Conservation (phyloP, 345 rosid species). For the Streptanthus diversifolius region DNA sequence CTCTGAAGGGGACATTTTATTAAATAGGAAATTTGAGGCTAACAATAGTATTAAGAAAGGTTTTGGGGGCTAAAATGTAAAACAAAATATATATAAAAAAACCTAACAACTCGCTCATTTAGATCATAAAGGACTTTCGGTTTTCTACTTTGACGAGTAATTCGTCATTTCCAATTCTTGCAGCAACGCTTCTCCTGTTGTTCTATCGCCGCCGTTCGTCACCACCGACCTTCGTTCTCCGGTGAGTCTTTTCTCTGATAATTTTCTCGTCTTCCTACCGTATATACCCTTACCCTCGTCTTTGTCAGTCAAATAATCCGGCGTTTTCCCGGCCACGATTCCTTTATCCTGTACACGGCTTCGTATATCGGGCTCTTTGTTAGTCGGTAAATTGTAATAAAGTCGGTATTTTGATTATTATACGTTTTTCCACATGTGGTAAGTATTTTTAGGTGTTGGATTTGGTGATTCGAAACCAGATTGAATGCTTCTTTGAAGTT, state of each 20-base stretch:
- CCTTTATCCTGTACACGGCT: background rate
- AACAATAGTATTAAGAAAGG: background rate
- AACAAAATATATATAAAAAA: background rate
- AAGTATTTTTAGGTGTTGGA: background rate
- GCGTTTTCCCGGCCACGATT: background rate
- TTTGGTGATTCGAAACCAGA: background rate
- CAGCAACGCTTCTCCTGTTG: background rate
- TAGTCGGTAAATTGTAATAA: background rate
- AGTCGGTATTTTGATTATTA: background rate
- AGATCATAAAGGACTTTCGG: background rate
- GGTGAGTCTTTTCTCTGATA: constrained; percentile 9
- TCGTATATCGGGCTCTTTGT: background rate
- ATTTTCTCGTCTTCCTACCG: background rate
- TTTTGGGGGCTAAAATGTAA: background rate
- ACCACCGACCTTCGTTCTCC: constrained; percentile 2
- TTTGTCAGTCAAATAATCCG: background rate
- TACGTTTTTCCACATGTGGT: background rate
- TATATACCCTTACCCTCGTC: background rate
- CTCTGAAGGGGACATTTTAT: background rate
- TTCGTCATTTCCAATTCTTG: background rate
- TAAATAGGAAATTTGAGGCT: background rate
- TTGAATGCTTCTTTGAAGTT: background rate
- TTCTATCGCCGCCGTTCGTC: background rate
- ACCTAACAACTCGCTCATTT: background rate
- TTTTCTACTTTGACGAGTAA: background rate